Percentiles rank a stretch among this genome's conserved stretches.
Evolutionary conservation across 306 rosid species (phyloP).

Genomic region (Vigna radiata): DNA sequence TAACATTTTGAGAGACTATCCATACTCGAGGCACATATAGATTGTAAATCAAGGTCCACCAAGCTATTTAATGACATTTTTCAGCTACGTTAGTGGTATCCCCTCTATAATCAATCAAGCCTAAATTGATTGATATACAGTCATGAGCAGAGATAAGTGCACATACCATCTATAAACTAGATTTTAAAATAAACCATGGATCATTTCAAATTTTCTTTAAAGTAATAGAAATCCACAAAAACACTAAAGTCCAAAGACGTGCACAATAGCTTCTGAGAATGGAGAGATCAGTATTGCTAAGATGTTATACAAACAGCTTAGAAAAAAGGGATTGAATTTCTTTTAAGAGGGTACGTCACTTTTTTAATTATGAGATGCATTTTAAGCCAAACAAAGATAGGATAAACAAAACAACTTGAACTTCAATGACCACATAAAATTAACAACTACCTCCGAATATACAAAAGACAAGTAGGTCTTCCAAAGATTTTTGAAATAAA

Average conservation of each 20-base stretch:
- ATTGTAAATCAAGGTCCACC: conserved; percentile 1
- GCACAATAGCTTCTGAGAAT: conserved; percentile 4
- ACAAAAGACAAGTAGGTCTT: background rate
- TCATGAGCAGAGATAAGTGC: background rate
- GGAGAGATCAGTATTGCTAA: conserved; percentile 20
- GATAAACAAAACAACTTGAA: background rate
- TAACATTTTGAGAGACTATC: conserved; percentile 25
- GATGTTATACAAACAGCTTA: conserved; percentile 15
- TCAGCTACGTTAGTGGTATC: background rate
- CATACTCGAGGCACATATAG: background rate
- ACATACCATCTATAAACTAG: conserved; percentile 13
- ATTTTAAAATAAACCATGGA: conserved; percentile 1
- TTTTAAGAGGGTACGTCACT: background rate
- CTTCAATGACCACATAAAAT: conserved; percentile 5
- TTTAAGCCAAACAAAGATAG: background rate
- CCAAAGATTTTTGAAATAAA: conserved; percentile 15
- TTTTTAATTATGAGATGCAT: background rate
- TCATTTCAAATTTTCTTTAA: conserved; percentile 5
- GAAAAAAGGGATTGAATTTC: background rate
- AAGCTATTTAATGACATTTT: conserved; percentile 13
- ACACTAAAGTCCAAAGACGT: background rate
- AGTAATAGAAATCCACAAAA: conserved; percentile 6
- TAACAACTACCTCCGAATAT: background rate
- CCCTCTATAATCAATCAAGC: background rate
- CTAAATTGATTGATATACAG: conserved; percentile 22